phyloP scores from a whole-genome alignment of 2,329 filamentous ascomycete species.

The Aspergillus aculeatinus region DNA sequence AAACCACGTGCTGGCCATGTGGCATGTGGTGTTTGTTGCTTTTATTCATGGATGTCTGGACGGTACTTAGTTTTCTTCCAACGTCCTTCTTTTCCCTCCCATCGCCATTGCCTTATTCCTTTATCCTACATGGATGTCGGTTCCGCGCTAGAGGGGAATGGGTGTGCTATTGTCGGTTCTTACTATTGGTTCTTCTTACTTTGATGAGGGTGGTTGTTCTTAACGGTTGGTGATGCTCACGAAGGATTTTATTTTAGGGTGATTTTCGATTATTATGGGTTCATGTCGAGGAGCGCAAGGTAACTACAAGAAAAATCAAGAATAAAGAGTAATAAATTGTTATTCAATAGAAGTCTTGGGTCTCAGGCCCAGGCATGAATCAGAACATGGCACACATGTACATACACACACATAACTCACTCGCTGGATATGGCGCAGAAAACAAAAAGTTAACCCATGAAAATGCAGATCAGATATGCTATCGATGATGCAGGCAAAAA shows the following conservation, averaged over 20 bases:
- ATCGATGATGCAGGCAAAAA: constrained; percentile 18
- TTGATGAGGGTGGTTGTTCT: too few relatives aligned
- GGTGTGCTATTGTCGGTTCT: too few relatives aligned
- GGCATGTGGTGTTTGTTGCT: background rate
- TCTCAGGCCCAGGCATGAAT: background rate
- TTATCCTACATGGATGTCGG: too few relatives aligned
- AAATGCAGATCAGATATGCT: constrained; percentile 21
- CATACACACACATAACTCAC: background rate
- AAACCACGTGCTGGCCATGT: background rate
- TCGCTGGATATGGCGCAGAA: constrained; percentile 4
- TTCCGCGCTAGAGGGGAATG: too few relatives aligned
- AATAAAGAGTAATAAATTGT: background rate
- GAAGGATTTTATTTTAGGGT: too few relatives aligned
- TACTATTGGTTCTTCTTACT: too few relatives aligned
- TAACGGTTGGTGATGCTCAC: too few relatives aligned
- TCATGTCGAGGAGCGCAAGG: too few relatives aligned
- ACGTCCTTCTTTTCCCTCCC: too few relatives aligned
- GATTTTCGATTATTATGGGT: too few relatives aligned
- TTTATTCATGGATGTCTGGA: background rate
- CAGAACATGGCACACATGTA: background rate
- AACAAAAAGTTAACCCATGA: constrained; percentile 12
- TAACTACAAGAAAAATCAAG: background rate
- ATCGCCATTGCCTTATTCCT: too few relatives aligned
- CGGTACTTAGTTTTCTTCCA: background rate
- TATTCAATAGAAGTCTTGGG: background rate